phyloP scores from a whole-genome alignment of 2,329 filamentous ascomycete genomes.

The Penicillium palitans region DNA sequence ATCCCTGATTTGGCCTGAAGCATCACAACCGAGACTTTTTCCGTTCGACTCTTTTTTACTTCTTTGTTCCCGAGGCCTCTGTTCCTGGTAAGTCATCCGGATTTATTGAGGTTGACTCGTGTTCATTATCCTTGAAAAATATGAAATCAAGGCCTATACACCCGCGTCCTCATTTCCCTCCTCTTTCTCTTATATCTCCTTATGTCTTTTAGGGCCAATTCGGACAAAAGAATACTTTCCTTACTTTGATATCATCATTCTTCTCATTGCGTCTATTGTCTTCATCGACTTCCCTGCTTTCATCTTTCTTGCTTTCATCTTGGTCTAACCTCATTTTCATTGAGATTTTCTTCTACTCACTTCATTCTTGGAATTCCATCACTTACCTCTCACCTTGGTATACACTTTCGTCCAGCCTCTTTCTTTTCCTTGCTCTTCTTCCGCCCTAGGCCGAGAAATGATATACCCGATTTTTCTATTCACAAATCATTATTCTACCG shows the following conservation, averaged over 20 bases:
- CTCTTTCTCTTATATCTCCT: neutral
- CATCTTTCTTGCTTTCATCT: neutral
- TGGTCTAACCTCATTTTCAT: constrained; percentile 5
- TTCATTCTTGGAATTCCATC: constrained; percentile 3
- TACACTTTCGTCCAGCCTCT: constrained; percentile 1
- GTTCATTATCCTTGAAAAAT: neutral
- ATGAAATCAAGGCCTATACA: neutral
- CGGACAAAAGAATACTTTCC: neutral
- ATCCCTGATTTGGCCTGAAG: constrained; percentile 31
- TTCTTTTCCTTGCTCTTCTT: constrained; percentile 5
- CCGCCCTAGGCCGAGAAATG: constrained; percentile 17
- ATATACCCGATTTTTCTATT: constrained; percentile 22
- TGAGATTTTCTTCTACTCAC: constrained; percentile 9
- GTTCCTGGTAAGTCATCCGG: neutral
- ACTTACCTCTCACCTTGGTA: constrained; percentile 1
- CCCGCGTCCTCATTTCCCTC: neutral
- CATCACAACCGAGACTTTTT: constrained; percentile 22
- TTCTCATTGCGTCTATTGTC: neutral
- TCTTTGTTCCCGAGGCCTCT: constrained; percentile 2
- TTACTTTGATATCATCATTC: neutral
- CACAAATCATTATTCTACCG: neutral
- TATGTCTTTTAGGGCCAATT: neutral
- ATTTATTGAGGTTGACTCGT: neutral
- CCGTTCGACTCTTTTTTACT: neutral
- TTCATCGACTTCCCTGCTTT: neutral